These are phyloP conservation scores for Nicotiana knightiana DNA, from an alignment of 257 asterid species.

Conservation along the genomic window DNA sequence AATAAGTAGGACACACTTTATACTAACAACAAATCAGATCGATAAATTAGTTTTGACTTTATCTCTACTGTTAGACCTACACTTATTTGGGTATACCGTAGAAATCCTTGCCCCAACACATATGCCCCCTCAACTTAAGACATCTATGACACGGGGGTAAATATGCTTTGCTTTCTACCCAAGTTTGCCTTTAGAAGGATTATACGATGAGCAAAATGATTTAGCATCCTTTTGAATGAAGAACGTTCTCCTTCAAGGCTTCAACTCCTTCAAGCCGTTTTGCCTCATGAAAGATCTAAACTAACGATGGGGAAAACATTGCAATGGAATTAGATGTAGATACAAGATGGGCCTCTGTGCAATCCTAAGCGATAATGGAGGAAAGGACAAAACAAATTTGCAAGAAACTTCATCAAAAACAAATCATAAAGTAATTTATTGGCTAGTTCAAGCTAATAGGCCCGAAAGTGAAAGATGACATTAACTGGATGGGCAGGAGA, in stretches of 20 bases:
- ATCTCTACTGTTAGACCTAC: neutral
- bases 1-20: neutral
- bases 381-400: neutral
- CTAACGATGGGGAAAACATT: neutral
- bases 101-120: neutral
- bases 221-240: neutral
- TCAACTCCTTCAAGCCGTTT: neutral
- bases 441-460: neutral
- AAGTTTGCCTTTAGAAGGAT: neutral
- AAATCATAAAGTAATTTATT: neutral
- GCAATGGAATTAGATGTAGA: neutral
- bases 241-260: neutral
- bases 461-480: neutral
- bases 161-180: neutral
- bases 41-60: neutral
- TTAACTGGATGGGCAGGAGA: neutral
- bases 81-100: neutral
- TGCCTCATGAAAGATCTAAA: neutral
- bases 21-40: neutral
- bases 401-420: no score
- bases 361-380: neutral
- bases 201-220: neutral
- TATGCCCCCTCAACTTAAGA: neutral
- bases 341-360: neutral
- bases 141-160: neutral